Evolutionary conservation across 1,284 basidiomycete genomes (phyloP).

Genomic region (Cutaneotrichosporon arboriforme): DNA sequence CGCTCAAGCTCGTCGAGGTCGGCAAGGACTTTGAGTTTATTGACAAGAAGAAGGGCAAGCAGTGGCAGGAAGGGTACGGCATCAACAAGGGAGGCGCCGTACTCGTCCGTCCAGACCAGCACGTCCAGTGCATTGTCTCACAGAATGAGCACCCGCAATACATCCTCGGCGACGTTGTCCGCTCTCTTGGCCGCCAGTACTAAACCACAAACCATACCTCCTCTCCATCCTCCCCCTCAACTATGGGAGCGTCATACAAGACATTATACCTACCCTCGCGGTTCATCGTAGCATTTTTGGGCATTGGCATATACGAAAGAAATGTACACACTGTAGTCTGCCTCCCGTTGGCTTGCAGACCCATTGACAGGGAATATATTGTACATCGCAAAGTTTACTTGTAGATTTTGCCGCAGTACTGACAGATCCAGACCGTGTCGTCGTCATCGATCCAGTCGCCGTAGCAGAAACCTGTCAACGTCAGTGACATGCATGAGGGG

Average conservation of each 20-base stretch:
- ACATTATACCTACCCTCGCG: not conserved
- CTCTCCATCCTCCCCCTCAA: not conserved
- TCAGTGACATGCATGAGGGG: too few species aligned
- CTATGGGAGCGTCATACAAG: not conserved
- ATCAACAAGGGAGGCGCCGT: conserved; percentile 12
- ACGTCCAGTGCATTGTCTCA: conserved; percentile 11
- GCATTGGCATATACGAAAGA: not conserved
- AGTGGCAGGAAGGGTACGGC: conserved; percentile 18
- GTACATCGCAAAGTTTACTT: not conserved
- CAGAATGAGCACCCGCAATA: not conserved
- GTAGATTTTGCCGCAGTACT: too few species aligned
- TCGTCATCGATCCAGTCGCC: too few species aligned
- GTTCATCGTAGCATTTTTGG: not conserved
- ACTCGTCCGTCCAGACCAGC: conserved; percentile 23
- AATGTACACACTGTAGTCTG: not conserved
- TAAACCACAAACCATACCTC: not conserved
- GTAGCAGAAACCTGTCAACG: too few species aligned
- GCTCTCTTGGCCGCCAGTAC: conserved; percentile 1
- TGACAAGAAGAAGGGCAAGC: conserved; percentile 15
- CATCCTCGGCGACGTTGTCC: conserved; percentile 1
- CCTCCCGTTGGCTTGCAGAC: not conserved
- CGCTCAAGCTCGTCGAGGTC: conserved; percentile 7
- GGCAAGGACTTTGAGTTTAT: conserved; percentile 22
- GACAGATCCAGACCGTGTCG: too few species aligned
- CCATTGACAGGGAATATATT: not conserved